Base-by-base conservation (phyloP, 176 grass and related monocot species). In the Chrysopogon serrulatus region DNA sequence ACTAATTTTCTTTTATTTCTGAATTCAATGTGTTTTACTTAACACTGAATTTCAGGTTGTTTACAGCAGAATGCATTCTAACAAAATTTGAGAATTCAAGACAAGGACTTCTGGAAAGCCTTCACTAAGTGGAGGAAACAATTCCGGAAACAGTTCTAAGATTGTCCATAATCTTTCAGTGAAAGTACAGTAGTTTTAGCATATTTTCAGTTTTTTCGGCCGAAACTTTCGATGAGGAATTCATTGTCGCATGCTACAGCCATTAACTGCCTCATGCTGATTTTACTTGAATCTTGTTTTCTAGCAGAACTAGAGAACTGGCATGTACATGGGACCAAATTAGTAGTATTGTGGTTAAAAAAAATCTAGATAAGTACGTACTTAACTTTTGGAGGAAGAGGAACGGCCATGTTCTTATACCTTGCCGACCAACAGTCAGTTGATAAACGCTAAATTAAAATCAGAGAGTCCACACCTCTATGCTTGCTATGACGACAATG, bases 11-110 rank as follows among this genome's bases (percentile, higher is more conserved):
- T 10, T n/a, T n/a, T 54, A 10, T 54, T 54, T 54, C n/a, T 0
- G 51, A 54, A 54, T 57, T 2, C 8, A 56, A n/a, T n/a, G 54
- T 11, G 23, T 34, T 84, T 59, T 73, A 65, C 51, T 56, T 36
- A 73, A 10, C 42, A 27, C 57, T 71, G 21, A 3, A 53, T 82
- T 82, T 70, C 82, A 98, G 96, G 96, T 91, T 70, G 42, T 92
- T n/a, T 80, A 98, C 87, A 42, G 77, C 79, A 78, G 88, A 89
- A 78, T 81, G 26, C 0, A 51, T 93, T 85, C 79, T 85, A 39
- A 63, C 33, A 34, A 98, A 87, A 76, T 98, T 98, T 85, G 87
- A 92, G 74, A 98, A 93, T 84, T 71, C 81, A 83, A 98, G 83
- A 92, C 79, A 41, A 54, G 72, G 66, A 77, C 96, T 98, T 90